Conservation (phyloP, 2,329 filamentous ascomycete species). For the Calonectria pauciramosa region DNA sequence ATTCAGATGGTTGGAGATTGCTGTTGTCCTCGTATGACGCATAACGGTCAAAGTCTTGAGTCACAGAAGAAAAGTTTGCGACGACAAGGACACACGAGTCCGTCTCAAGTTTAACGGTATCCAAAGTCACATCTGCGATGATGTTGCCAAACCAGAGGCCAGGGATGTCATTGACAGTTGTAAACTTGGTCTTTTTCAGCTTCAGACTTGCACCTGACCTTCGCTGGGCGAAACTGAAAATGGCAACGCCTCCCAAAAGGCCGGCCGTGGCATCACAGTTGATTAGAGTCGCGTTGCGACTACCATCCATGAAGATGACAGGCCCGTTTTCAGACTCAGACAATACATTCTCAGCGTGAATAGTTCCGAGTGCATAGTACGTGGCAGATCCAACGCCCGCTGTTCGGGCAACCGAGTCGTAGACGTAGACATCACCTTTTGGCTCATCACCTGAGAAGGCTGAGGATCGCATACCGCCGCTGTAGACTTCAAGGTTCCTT, state of each 20-base stretch:
- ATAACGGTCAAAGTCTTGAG: constrained; percentile 4
- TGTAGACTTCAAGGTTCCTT: neutral
- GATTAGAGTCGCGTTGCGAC: neutral
- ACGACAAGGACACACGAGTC: neutral
- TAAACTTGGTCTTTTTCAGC: neutral
- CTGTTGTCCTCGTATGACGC: neutral
- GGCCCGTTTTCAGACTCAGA: neutral
- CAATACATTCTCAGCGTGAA: constrained; percentile 8
- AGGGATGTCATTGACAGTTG: neutral
- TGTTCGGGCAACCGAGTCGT: constrained; percentile 1
- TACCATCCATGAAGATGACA: constrained; percentile 11
- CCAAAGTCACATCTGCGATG: neutral
- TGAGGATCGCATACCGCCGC: neutral
- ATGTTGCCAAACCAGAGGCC: constrained; percentile 12
- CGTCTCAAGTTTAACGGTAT: neutral
- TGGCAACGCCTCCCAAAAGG: neutral
- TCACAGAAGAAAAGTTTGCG: constrained; percentile 3
- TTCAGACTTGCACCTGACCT: neutral
- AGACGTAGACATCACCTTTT: neutral
- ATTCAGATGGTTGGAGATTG: neutral
- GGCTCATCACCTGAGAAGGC: constrained; percentile 3
- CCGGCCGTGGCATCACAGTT: constrained; percentile 7
- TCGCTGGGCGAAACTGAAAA: neutral
- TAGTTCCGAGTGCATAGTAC: neutral
- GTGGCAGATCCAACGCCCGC: constrained; percentile 3